A percentile compares a stretch with the other conserved stretches of the same genome.
Evolutionary conservation across 441 rosid genomes (phyloP).

Genomic region (Adansonia grandidieri): DNA sequence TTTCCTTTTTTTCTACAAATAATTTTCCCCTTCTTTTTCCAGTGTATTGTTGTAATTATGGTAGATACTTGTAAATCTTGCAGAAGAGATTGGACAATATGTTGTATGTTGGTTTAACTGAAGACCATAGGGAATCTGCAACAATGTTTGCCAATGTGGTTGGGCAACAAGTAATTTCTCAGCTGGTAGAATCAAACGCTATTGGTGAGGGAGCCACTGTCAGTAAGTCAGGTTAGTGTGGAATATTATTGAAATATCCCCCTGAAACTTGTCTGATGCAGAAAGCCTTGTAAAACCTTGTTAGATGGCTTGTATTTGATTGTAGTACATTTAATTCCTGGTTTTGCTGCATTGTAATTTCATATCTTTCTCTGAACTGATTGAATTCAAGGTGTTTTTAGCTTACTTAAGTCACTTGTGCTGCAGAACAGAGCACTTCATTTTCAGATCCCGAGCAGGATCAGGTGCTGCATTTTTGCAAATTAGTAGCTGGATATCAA

Average conservation of each 20-base stretch:
- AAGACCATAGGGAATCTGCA: slow-evolving; percentile 94
- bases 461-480: slow-evolving; percentile 51
- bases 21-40: slow-evolving; percentile 24
- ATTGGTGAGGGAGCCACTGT: slow-evolving; percentile 35
- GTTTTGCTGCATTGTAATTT: slow-evolving; percentile 16
- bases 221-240: slow-evolving; percentile 56
- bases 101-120: slow-evolving; percentile 97
- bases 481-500: slow-evolving; percentile 23
- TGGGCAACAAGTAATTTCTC: slow-evolving; percentile 85
- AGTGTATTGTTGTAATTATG: slow-evolving; percentile 42
- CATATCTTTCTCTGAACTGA: not conserved
- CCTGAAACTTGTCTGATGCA: not conserved
- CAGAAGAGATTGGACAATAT: slow-evolving; percentile 94
- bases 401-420: slow-evolving; percentile 26
- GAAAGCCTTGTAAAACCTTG: slow-evolving; percentile 1
- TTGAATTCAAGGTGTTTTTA: slow-evolving; percentile 5
- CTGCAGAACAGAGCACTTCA: slow-evolving; percentile 56
- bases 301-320: not conserved
- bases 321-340: not conserved
- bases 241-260: not conserved
- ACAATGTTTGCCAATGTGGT: slow-evolving; percentile 90
- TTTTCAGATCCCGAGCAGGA: slow-evolving; percentile 55
- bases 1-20: slow-evolving; percentile 19
- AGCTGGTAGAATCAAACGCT: slow-evolving; percentile 49
- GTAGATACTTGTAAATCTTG: slow-evolving; percentile 58